Base-by-base conservation (phyloP, 257 asterid genomes). In the Anisodus tanguticus region DNA sequence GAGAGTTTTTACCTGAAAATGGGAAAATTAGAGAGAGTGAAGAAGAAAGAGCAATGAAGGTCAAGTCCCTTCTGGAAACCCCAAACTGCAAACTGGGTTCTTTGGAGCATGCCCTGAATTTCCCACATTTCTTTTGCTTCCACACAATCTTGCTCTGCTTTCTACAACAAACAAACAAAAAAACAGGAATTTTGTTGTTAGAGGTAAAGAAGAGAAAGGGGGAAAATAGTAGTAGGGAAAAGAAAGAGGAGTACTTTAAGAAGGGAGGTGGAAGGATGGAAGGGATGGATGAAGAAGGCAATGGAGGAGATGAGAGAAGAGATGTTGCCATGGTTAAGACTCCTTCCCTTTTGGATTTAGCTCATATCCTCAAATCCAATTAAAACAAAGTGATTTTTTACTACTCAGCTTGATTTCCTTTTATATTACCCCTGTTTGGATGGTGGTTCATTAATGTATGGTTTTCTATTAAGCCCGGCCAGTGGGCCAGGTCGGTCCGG, bases 21-120 rank as follows among this genome's bases (percentile, higher is more conserved):
- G 93, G 94, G 79, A 92, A 90, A 85, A 86, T 49, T 35, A 92
- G 87, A 84, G 91, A 86, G 58, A 92, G 85, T 13, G 97, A 91
- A 80, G 94, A 91, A 79, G 94, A 92, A 55, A 92, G 82, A 26
- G 92, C 95, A 84, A 83, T 57, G 60, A 92, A 84, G 90, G 89
- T 81, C 57, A 93, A 89, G 87, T 91, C 93, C 88, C 95, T 92
- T 87, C 91, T 91, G 70, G 83, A 89, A 86, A 91, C 41, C 80
- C 89, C 93, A 31, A 31, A 31, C 35, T 31, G 35, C 35, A 15
- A 53, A 66, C 82, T 71, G 87, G 90, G 85, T 85, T 80, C 71
- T n/a, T 92, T 89, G 51, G 88, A 88, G 64, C 87, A 64, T 49
- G 85, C 87, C 78, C 70, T 51, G 77, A 66, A 35, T 59, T 91